A percentile compares a stretch with the other conserved stretches of the same genome.
Evolutionary conservation across 2,329 filamentous ascomycete species (phyloP).

Genomic region (Simplicillium aogashimaense): DNA sequence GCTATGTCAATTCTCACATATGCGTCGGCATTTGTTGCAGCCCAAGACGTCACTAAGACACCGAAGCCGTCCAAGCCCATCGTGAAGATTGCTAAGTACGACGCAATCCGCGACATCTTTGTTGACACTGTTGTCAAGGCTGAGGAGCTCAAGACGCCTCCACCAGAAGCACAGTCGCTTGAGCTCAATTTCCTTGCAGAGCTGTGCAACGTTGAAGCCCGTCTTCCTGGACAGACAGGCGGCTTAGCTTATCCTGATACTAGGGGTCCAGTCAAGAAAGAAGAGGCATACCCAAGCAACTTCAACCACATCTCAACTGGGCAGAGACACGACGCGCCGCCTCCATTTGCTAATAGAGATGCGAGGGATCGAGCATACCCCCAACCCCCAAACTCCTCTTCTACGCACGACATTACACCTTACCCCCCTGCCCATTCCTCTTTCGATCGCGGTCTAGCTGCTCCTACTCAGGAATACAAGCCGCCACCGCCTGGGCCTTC

Average conservation of each 20-base stretch:
- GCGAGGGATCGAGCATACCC: background rate
- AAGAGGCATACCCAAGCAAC: constrained; percentile 11
- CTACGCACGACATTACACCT: background rate
- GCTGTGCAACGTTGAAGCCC: constrained; percentile 21
- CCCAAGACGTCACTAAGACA: constrained; percentile 5
- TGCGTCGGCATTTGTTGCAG: constrained; percentile 11
- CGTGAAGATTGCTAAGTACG: constrained; percentile 11
- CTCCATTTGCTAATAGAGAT: background rate
- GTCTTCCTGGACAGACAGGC: constrained; percentile 11
- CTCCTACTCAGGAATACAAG: constrained; percentile 17
- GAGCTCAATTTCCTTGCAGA: constrained; percentile 23
- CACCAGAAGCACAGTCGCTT: constrained; percentile 12
- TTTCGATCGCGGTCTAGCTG: constrained; percentile 4
- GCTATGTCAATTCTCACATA: constrained; percentile 10
- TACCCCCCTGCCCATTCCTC: no score
- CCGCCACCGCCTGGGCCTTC: constrained; percentile 8
- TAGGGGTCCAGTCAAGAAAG: constrained; percentile 9
- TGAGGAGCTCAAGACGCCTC: constrained; percentile 12
- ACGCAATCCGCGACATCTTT: constrained; percentile 29
- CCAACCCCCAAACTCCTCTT: constrained; percentile 4
- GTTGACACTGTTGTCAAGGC: constrained; percentile 20
- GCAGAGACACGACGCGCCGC: background rate
- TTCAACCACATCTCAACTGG: background rate
- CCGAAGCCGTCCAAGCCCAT: constrained; percentile 6
- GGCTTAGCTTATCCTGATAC: background rate